Evolutionary conservation across 2,329 filamentous ascomycete species (phyloP), one percentile per base, ranked within the genome.

Genomic region (Hirsutella rhossiliensis): DNA sequence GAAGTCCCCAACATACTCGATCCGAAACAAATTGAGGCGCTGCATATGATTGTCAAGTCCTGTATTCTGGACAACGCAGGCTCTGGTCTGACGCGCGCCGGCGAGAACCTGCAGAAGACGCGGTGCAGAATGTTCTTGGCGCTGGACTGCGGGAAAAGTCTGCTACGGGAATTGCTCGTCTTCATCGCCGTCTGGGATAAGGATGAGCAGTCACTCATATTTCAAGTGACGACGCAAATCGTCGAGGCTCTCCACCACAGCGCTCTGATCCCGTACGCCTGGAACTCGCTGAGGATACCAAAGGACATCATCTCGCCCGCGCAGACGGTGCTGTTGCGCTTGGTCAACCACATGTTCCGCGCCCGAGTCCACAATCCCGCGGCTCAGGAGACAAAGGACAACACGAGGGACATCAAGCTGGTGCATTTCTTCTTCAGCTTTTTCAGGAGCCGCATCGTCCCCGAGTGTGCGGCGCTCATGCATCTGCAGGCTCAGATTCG

Each of bases 141-240:
- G 0, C 78, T 94, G 47, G 88, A 95, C 56, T 94, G 87, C 49
- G 90, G 90, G 3, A 82, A 89, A 52, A 95, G 94, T 57, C 70
- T 97, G 4, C 71, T 97, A 1, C 76, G 90, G 45, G 90, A 97
- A 61, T 77, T 97, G 56, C 72, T 97, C 38, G 94, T 97, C 46
- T 96, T 96, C 60, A 94, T 96, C 49, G 90, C 90, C 5, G 89
- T 94, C 9, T 97, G 90, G 90, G 90, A 96, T 58, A 81, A 96
- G 55, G 84, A 87, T 36, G 89, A 97, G 60, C 83, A 90, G 47
- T 88, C 94, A 48, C 78, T 95, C 32, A 95, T 96, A 56, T 96
- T 95, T 69, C 90, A 95, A 61, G 87, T 96, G 61, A 96, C 94
- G 62, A 84, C 88, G 38, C 89, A 96, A 62, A 95, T 97, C 47